Base-by-base conservation (phyloP, 2,329 filamentous ascomycete species). In the Xylariales sp. region DNA sequence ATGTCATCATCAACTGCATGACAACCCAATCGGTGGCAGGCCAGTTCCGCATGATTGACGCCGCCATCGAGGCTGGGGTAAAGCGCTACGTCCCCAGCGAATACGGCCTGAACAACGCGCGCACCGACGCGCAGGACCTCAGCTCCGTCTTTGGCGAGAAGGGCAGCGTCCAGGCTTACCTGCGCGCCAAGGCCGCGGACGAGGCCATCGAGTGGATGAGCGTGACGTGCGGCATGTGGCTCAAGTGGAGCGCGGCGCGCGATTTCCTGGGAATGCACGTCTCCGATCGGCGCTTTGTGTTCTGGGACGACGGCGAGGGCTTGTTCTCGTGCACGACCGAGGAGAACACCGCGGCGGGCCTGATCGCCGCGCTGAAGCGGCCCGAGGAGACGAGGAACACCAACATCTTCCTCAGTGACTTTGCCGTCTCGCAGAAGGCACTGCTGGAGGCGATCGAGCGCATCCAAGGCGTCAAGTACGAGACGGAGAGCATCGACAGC, bases 71-170 rank as follows among this genome's bases (percentile, higher is more conserved):
- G 10, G 75, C 73, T 2, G 72, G 75, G 13, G 74, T 80, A 8
- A 63, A 70, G 46, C 66, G 73, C 14, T 76, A 76, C 55, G 57
- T 79, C 14, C 73, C 75, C 5, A 70, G 67, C 25, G 75, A 81
- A 47, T 80, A 70, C 36, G 56, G 56, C 5, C 59, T 60, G 5
- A 56, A 65, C 59, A 61, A 62, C 19, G 35, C 44, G 44, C 48
- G 42, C 6, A 35, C 49, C 7, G 51, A 55, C 11, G 46, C 52
- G 1, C 50, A 54, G 33, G 47, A 43, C 5, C 51, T 55, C 23
- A 52, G 44, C 33, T 5, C 36, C 6, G 45, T 53, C 15, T 59
- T 59, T 30, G 40, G 37, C 17, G 43, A 45, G 20, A 61, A 59
- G 42, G 54, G 55, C 27, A 50, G 45, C 6, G 32, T 60, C 6